Base-by-base conservation (phyloP, 768 basidiomycete genomes). In the Leccinum variicolor region DNA sequence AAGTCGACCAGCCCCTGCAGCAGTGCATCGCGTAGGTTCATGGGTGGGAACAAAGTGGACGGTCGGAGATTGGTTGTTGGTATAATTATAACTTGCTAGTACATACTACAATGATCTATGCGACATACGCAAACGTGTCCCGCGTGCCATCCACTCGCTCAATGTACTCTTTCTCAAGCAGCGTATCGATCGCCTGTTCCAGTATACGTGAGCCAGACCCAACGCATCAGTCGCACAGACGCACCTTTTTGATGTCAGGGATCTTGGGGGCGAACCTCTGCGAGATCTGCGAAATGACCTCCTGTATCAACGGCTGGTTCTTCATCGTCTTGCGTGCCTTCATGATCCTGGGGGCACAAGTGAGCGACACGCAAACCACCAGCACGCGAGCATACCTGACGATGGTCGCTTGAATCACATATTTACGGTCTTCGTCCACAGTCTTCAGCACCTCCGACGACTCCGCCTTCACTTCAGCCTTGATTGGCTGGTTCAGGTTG, bases 111-210 rank as follows among this genome's bases (percentile, higher is more conserved):
- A 34, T 34, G 68, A 19, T 55, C 69, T 62, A 76, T 63, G 74
- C 73, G 15, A 75, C 73, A 43, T 74, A 75, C 13, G 72, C 68
- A 54, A 74, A 75, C 34, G 90, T 90, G 74, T 96, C 94, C 68
- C 89, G 87, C n/a, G 88, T 86, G 11, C 88, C 91, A 21, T 94
- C 92, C 14, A 93, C 89, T 29, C 96, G 87, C 69, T 98, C 95
- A 64, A 99, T 90, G 72, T 98, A 99, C 72, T 99, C 96, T 76
- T 96, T 96, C 77, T 98, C 96, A 50, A 98, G 78, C 19, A 98
- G 77, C 14, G 86, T 86, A 69, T 96, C 94, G 58, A 98, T 96
- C 3, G 92, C 91, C 89, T 91, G 58, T 13, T 13, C 4, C 23
- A 2, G 8, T 1, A 1, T 14, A 29, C 29, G 46, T 60, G 31